These are phyloP conservation scores for Kurtzmaniella quercitrusa DNA, from an alignment of 1,139 yeast species.

Conservation along the genomic window DNA sequence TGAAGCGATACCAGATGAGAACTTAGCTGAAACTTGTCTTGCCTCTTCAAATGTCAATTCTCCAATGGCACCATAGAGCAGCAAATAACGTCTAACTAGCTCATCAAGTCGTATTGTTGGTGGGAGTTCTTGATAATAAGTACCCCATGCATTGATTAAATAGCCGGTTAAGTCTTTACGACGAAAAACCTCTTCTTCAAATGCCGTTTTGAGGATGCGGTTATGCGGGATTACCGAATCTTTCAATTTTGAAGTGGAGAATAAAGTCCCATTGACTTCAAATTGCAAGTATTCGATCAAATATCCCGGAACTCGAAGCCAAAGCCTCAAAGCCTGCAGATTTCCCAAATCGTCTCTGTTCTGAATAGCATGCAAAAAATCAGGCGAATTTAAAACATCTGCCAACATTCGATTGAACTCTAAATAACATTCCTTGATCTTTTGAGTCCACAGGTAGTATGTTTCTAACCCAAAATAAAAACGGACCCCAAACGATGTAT, in stretches of 20 bases:
- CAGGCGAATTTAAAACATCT: conserved; percentile 23
- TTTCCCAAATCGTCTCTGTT: conserved; percentile 5
- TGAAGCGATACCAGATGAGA: background rate
- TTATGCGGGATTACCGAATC: conserved; percentile 26
- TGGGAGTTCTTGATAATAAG: conserved; percentile 23
- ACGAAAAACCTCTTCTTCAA: conserved; percentile 16
- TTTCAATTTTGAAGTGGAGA: conserved; percentile 26
- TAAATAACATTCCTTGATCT: conserved; percentile 24
- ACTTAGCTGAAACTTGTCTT: conserved; percentile 7
- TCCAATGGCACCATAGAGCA: conserved; percentile 18
- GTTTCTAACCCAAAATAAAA: conserved; percentile 28
- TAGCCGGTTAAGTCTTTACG: conserved; percentile 14
- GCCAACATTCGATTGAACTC: conserved; percentile 30
- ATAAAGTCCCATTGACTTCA: conserved; percentile 28
- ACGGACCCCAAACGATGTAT: conserved; percentile 22
- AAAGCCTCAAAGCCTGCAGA: conserved; percentile 1
- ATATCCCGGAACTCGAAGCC: conserved; percentile 15
- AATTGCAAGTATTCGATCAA: conserved; percentile 29
- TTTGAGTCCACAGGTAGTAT: conserved; percentile 20
- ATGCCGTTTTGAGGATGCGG: conserved; percentile 11
- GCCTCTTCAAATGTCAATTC: conserved; percentile 11
- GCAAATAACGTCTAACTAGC: conserved; percentile 19
- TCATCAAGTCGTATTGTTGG: conserved; percentile 13
- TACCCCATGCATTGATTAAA: conserved; percentile 19
- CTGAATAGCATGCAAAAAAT: conserved; percentile 21